A percentile compares a stretch with the other conserved stretches of the same genome.
Conservation (phyloP, 345 rosid genomes). For the Aegle marmelos region DNA sequence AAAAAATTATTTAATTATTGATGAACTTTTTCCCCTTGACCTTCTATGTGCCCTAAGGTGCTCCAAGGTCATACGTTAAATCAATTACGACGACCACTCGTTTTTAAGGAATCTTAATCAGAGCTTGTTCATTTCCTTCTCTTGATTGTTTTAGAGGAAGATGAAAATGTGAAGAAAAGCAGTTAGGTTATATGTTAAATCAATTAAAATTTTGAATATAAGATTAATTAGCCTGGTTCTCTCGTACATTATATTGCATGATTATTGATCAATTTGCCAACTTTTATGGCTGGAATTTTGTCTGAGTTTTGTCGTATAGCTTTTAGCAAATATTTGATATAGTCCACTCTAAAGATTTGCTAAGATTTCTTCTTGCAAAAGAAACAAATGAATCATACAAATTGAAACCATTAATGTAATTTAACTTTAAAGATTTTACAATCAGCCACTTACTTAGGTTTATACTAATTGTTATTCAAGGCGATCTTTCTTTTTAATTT, state of each 20-base stretch:
- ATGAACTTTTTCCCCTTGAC: slow-evolving; percentile 22
- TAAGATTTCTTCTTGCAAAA: slow-evolving; percentile 14
- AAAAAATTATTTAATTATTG: background rate
- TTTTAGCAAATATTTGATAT: background rate
- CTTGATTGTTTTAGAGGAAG: background rate
- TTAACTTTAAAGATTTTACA: no score
- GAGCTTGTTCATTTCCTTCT: background rate
- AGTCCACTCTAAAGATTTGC: slow-evolving; percentile 23
- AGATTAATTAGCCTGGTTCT: background rate
- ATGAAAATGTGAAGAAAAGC: background rate
- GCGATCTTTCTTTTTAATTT: background rate
- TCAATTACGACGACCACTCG: slow-evolving; percentile 8
- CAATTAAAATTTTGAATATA: slow-evolving; percentile 3
- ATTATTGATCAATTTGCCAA: background rate
- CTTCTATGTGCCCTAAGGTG: slow-evolving; percentile 31
- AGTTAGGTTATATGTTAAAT: slow-evolving; percentile 14
- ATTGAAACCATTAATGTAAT: no score
- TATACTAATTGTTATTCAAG: no score
- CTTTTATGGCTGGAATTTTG: background rate
- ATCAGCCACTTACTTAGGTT: no score
- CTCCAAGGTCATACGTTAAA: no score
- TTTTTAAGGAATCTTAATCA: slow-evolving; percentile 30
- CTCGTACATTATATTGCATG: background rate
- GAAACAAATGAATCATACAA: slow-evolving; percentile 5
- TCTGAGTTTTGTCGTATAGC: slow-evolving; percentile 13